Evolutionary conservation across 2,329 filamentous ascomycete species (phyloP).

Genomic region (Diaporthe aspalathi): DNA sequence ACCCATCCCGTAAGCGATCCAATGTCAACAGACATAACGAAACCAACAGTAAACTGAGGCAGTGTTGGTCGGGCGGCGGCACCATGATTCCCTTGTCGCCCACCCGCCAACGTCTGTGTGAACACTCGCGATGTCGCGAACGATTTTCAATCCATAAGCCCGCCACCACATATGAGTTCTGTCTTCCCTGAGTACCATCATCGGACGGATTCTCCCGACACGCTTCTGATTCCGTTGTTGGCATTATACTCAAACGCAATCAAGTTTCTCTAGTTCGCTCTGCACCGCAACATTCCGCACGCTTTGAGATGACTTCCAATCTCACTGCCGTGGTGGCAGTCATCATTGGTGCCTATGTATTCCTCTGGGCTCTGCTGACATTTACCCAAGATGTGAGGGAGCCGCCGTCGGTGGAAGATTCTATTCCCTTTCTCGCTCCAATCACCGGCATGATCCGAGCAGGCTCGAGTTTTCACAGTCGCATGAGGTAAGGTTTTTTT

Average conservation of each 20-base stretch:
- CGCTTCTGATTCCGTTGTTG: not conserved
- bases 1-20: too few relatives aligned
- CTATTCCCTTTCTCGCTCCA: conserved; percentile 10
- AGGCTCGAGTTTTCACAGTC: not conserved
- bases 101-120: too few relatives aligned
- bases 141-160: not conserved
- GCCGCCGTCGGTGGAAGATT: not conserved
- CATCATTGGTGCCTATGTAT: not conserved
- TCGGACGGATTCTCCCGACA: not conserved
- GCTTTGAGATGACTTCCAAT: conserved; percentile 1
- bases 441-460: not conserved
- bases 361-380: not conserved
- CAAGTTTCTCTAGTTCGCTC: too few relatives aligned
- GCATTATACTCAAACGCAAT: too few relatives aligned
- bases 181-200: not conserved
- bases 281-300: too few relatives aligned
- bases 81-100: too few relatives aligned
- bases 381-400: conserved; percentile 26
- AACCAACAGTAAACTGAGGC: too few relatives aligned
- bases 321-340: not conserved
- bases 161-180: not conserved
- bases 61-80: too few relatives aligned
- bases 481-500: not conserved
- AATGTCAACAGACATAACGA: too few relatives aligned
- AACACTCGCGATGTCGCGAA: not conserved